These are phyloP conservation scores for Mycogone perniciosa DNA, from an alignment of 2,329 filamentous ascomycete genomes.

Conservation along the genomic window DNA sequence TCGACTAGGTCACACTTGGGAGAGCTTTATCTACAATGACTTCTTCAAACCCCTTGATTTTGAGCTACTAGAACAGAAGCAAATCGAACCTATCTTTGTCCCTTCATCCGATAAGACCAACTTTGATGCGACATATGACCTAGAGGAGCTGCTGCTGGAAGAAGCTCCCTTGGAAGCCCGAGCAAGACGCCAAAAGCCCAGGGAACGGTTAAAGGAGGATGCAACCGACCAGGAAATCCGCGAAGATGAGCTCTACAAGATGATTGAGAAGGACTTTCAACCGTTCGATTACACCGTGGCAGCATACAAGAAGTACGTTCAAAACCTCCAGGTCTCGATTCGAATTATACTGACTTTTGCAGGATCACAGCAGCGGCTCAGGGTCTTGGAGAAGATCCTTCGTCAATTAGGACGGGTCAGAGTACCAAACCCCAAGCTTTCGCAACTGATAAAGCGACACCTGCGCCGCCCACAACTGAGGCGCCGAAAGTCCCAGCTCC, in stretches of 20 bases:
- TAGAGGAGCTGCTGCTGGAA: conserved; percentile 88
- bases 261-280: conserved; percentile 90
- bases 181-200: conserved; percentile 86
- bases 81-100: conserved; percentile 83
- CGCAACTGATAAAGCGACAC: conserved; percentile 45
- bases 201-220: conserved; percentile 86
- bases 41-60: conserved; percentile 90
- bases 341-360: conserved; percentile 14
- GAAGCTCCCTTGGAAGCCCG: conserved; percentile 92
- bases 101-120: conserved; percentile 98
- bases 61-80: conserved; percentile 72
- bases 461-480: conserved; percentile 25
- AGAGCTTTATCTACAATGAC: conserved; percentile 78
- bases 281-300: conserved; percentile 91
- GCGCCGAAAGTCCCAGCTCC: conserved; percentile 10
- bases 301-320: conserved; percentile 64
- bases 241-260: conserved; percentile 85
- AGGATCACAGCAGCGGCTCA: conserved; percentile 32
- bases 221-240: conserved; percentile 92
- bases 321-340: not conserved
- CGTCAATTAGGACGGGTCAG: not conserved
- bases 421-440: conserved; percentile 36
- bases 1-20: conserved; percentile 80
- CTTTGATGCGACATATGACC: conserved; percentile 95
- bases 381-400: conserved; percentile 1